These are phyloP conservation scores for Thermothielavioides terrestris DNA, from an alignment of 495 filamentous ascomycete species.

Conservation along the genomic window DNA sequence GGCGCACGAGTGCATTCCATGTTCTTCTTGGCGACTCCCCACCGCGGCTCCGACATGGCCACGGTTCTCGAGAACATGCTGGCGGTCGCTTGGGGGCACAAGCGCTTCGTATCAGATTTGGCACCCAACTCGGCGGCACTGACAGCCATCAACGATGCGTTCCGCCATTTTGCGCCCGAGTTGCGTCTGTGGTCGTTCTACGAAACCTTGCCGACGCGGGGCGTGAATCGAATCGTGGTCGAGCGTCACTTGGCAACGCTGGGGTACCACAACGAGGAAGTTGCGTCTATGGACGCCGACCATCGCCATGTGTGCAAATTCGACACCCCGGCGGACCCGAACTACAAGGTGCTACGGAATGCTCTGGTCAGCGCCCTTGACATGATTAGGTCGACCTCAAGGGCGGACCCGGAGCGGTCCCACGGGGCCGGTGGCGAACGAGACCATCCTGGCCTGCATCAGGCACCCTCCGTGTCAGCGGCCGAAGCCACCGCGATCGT, in stretches of 20 bases:
- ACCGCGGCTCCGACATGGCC: slow-evolving; percentile 42
- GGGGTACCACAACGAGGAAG: slow-evolving; percentile 23
- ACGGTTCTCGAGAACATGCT: slow-evolving; percentile 34
- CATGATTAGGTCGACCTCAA: slow-evolving; percentile 10
- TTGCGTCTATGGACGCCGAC: slow-evolving; percentile 25
- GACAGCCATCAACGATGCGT: slow-evolving; percentile 21
- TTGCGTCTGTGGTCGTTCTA: slow-evolving; percentile 26
- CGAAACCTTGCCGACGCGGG: slow-evolving; percentile 19
- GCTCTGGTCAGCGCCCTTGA: slow-evolving; percentile 23
- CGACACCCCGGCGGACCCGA: slow-evolving; percentile 16
- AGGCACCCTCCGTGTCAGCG: background rate
- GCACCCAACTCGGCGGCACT: slow-evolving; percentile 12
- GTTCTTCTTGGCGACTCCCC: slow-evolving; percentile 46
- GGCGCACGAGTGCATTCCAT: slow-evolving; percentile 34
- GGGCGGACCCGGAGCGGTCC: too few relatives aligned
- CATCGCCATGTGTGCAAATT: slow-evolving; percentile 32
- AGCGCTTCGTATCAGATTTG: slow-evolving; percentile 20
- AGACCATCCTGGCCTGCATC: background rate
- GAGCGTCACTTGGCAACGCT: slow-evolving; percentile 27
- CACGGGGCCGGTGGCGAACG: background rate
- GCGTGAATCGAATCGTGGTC: slow-evolving; percentile 22
- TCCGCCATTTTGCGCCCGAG: slow-evolving; percentile 19
- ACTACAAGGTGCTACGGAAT: slow-evolving; percentile 25
- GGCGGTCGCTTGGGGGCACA: slow-evolving; percentile 10
- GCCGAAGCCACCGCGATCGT: background rate